Conservation (phyloP, 345 rosid genomes). For the Heritiera littoralis region DNA sequence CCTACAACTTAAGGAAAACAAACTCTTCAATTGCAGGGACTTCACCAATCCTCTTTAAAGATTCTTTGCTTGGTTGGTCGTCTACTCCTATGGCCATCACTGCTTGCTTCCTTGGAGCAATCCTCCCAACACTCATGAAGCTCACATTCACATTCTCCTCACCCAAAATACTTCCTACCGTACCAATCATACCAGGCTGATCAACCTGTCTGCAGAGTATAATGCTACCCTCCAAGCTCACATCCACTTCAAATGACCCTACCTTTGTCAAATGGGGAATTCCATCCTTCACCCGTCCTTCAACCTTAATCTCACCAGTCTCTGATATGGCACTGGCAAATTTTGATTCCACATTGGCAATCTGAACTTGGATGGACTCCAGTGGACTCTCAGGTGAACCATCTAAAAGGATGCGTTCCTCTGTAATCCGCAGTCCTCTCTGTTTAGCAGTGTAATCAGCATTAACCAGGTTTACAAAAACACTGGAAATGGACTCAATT, state of each 20-base stretch:
- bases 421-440: constrained; percentile 70
- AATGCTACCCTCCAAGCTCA: constrained; percentile 77
- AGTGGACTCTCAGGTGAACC: constrained; percentile 79
- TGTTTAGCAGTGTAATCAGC: constrained; percentile 84
- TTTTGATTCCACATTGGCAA: constrained; percentile 71
- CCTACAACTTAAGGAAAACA: constrained; percentile 70
- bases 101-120: constrained; percentile 78
- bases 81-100: constrained; percentile 87
- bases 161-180: constrained; percentile 69
- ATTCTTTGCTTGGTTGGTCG: constrained; percentile 60
- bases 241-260: constrained; percentile 78
- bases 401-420: constrained; percentile 57
- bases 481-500: constrained; percentile 74
- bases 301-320: constrained; percentile 68
- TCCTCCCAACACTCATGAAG: constrained; percentile 89
- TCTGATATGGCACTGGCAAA: constrained; percentile 82
- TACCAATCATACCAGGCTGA: constrained; percentile 86
- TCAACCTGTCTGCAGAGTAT: constrained; percentile 81
- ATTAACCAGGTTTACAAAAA: constrained; percentile 74
- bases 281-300: constrained; percentile 76
- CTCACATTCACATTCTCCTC: constrained; percentile 78
- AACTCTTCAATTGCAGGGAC: constrained; percentile 71
- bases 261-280: constrained; percentile 75
- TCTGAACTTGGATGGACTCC: constrained; percentile 67
- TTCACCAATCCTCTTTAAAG: constrained; percentile 63